Conservation (phyloP, 164 flowering plant species). For the Stephania japonica region DNA sequence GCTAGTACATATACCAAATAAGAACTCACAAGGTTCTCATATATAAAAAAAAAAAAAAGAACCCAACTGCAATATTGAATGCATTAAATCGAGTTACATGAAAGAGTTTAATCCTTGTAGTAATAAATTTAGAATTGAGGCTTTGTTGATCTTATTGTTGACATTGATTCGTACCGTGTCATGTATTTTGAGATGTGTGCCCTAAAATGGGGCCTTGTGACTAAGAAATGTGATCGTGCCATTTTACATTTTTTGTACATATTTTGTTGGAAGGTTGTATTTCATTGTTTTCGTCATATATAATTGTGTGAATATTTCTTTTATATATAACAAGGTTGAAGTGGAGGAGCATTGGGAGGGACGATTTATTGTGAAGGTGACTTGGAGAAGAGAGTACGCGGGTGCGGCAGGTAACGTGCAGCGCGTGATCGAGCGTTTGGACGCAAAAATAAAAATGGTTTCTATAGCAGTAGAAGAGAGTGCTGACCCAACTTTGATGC, state of each 20-base stretch:
- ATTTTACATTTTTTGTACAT: neutral
- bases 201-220: no score
- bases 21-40: no score
- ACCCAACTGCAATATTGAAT: no score
- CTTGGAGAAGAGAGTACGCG: conserved; percentile 12
- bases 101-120: no score
- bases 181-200: no score
- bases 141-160: no score
- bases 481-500: conserved; percentile 8
- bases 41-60: no score
- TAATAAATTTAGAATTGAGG: no score
- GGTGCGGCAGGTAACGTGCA: conserved; percentile 18
- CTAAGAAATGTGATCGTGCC: neutral
- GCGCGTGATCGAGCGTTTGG: conserved; percentile 20
- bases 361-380: conserved; percentile 20
- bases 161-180: no score
- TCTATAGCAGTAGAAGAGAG: conserved; percentile 8
- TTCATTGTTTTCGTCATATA: neutral
- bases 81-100: no score
- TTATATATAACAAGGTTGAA: conserved; percentile 12
- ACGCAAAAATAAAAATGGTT: conserved; percentile 11
- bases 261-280: no score
- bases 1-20: no score
- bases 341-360: conserved; percentile 15
- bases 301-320: neutral